Percentiles rank a stretch among this genome's conserved stretches.
These are phyloP conservation scores for Lathyrus oleraceus DNA, from an alignment of 306 rosid genomes.

Conservation along the genomic window DNA sequence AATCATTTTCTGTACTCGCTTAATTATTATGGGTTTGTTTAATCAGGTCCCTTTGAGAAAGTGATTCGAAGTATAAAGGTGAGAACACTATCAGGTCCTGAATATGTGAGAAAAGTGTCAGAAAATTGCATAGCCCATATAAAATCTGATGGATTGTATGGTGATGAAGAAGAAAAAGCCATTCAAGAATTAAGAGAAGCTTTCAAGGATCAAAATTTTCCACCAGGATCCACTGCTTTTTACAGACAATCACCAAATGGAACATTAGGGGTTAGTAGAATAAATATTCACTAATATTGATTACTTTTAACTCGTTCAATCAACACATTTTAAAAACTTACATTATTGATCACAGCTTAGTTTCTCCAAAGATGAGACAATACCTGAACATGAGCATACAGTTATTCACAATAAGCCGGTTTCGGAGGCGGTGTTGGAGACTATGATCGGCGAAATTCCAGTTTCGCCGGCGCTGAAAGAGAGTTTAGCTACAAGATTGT, in stretches of 20 bases:
- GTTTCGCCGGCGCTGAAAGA: constrained; percentile 73
- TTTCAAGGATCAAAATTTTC: constrained; percentile 53
- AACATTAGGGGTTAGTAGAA: constrained; percentile 51
- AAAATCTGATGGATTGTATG: constrained; percentile 63
- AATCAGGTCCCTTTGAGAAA: constrained; percentile 71
- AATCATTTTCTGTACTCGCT: too few species aligned
- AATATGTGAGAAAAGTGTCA: constrained; percentile 66
- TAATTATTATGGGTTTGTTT: neutral
- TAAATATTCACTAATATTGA: too few species aligned
- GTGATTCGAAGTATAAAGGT: constrained; percentile 53
- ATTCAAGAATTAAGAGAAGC: constrained; percentile 48
- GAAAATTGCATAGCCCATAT: constrained; percentile 62
- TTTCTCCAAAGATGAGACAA: constrained; percentile 63
- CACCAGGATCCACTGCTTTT: constrained; percentile 62
- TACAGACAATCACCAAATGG: constrained; percentile 63
- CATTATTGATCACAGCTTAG: constrained; percentile 45
- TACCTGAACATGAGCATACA: constrained; percentile 43
- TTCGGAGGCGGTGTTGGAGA: constrained; percentile 64
- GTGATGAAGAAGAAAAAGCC: constrained; percentile 67
- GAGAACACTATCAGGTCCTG: constrained; percentile 52
- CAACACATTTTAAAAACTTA: neutral
- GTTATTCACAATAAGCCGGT: constrained; percentile 60
- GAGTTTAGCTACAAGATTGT: constrained; percentile 57
- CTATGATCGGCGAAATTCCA: constrained; percentile 69
- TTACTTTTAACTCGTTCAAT: neutral